Base-by-base conservation (phyloP, 2,329 filamentous ascomycete species). In the Fusarium falciforme region DNA sequence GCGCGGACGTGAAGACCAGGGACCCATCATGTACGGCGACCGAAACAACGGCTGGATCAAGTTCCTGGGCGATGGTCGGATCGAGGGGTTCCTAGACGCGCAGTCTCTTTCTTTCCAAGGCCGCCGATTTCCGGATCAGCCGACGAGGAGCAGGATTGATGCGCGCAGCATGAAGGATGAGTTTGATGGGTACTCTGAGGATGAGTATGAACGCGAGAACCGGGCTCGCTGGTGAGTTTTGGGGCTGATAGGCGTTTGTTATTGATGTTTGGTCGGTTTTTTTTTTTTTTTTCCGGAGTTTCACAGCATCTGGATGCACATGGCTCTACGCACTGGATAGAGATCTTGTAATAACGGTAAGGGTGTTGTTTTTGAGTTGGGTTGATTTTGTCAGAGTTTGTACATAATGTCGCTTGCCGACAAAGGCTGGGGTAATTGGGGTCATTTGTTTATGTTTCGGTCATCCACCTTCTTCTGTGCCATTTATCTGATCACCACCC, bases 31-130 rank as follows among this genome's bases (percentile, higher is more conserved):
- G 0, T 77, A 78, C 25, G 80, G 79, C 2, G 61, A 82, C 11
- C 11, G 44, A 4, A 72, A 83, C 35, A 2, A 49, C 0, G 83
- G 83, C 54, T 81, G 72, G 67, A 75, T 86, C 36, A 76, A 64
- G 27, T 86, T 86, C 35, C 62, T 84, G 2, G 83, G 84, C 6
- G 78, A 77, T 33, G 84, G 84, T 4, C 69, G 72, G 1, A 77
- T 86, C 17, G 68, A 81, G 16, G 83, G 83, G 14, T 25, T 64
- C 40, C 6, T 84, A 9, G 75, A 79, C 14, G 74, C n/a, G n/a
- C 73, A 77, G 68, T 17, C 54, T 0, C 64, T 84, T 9, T 40
- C 54, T 0, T 85, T 85, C 36, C 52, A 68, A 1, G 82, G 76
- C 5, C 27, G 57, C 1, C 70, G 82, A 3, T 0, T 73, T 0